A percentile compares a stretch with the other conserved stretches of the same genome.
phyloP scores from a whole-genome alignment of 2,329 filamentous ascomycete species.

The Cercospora sp. region DNA sequence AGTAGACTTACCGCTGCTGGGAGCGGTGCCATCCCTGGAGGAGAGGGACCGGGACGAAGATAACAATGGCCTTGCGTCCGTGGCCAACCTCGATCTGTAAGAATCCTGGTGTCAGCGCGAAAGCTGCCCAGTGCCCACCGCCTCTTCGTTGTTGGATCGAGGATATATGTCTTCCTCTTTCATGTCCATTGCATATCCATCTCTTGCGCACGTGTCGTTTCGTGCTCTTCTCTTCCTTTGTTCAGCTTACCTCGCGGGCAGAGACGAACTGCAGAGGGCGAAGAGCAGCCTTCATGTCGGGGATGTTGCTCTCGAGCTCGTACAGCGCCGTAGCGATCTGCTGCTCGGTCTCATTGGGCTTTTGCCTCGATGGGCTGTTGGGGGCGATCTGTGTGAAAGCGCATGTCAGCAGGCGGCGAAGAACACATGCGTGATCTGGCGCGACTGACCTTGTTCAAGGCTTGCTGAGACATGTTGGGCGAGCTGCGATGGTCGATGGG shows the following conservation, averaged over 20 bases:
- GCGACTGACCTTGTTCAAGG: slow-evolving; percentile 73
- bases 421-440: background rate
- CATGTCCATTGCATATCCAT: slow-evolving; percentile 14
- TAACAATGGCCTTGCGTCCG: slow-evolving; percentile 99
- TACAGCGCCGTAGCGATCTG: slow-evolving; percentile 95
- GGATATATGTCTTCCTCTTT: slow-evolving; percentile 15
- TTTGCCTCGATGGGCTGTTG: slow-evolving; percentile 94
- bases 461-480: slow-evolving; percentile 62
- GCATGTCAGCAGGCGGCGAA: background rate
- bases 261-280: slow-evolving; percentile 98
- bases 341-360: slow-evolving; percentile 95
- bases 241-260: slow-evolving; percentile 91
- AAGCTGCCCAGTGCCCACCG: slow-evolving; percentile 58
- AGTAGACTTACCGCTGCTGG: slow-evolving; percentile 89
- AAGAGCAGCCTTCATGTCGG: slow-evolving; percentile 94
- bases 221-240: background rate
- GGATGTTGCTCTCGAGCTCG: slow-evolving; percentile 99
- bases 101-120: slow-evolving; percentile 57
- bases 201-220: slow-evolving; percentile 7
- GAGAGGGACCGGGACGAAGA: slow-evolving; percentile 99
- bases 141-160: slow-evolving; percentile 46
- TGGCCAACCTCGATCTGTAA: slow-evolving; percentile 98
- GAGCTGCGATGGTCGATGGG: slow-evolving; percentile 14
- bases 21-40: slow-evolving; percentile 98
- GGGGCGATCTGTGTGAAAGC: slow-evolving; percentile 64